These are phyloP conservation scores for Vigna angularis DNA, from an alignment of 306 rosid species.

Conservation along the genomic window DNA sequence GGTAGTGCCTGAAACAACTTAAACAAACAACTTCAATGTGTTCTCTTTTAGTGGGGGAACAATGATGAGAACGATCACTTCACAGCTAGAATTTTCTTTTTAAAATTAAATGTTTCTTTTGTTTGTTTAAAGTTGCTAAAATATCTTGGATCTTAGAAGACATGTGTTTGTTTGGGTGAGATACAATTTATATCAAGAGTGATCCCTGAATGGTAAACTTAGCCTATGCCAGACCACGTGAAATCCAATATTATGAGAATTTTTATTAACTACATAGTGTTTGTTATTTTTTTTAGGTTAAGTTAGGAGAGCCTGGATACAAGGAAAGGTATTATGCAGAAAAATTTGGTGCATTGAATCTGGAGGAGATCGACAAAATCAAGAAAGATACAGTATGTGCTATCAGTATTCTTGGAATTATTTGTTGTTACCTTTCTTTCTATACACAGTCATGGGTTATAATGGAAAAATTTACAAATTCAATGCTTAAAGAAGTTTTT, in stretches of 20 bases:
- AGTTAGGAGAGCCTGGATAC: conserved; percentile 95
- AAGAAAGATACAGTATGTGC: conserved; percentile 65
- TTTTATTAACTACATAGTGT: conserved; percentile 1
- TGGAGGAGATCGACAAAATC: conserved; percentile 69
- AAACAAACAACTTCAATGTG: not conserved
- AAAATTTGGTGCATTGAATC: conserved; percentile 70
- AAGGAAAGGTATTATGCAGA: conserved; percentile 93
- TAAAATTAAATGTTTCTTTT: conserved; percentile 18
- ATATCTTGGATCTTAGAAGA: conserved; percentile 16
- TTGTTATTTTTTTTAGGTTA: conserved; percentile 64
- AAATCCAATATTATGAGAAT: conserved; percentile 36
- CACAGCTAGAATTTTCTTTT: conserved; percentile 23
- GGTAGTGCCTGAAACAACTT: too few relatives aligned
- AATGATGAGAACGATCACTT: conserved; percentile 12
- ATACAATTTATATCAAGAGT: conserved; percentile 20
- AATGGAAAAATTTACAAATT: conserved; percentile 19
- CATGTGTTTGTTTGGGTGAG: not conserved
- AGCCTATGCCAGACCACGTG: conserved; percentile 15
- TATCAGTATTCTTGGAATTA: conserved; percentile 6
- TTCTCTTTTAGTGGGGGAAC: conserved; percentile 33
- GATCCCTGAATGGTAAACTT: conserved; percentile 23
- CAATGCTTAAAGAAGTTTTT: not conserved
- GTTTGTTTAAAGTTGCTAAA: conserved; percentile 8
- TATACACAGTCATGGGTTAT: conserved; percentile 17
- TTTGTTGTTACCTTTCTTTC: not conserved